These are phyloP conservation scores for Verticillium tricorpus DNA, from an alignment of 2,329 filamentous ascomycete genomes.

Conservation along the genomic window DNA sequence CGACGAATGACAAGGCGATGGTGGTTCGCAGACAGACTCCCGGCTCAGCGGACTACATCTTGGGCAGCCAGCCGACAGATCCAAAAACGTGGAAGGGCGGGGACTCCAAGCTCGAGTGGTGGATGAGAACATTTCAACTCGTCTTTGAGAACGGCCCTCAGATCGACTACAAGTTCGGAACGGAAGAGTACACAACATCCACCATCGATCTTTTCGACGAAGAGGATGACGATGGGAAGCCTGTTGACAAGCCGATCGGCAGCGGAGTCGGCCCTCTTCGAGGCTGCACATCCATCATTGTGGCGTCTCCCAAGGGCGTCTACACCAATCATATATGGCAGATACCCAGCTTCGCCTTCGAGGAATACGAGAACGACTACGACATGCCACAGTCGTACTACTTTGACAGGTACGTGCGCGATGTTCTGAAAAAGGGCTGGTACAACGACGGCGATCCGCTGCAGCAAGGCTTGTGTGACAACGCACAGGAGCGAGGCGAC, in stretches of 20 bases:
- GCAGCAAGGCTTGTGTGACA: background rate
- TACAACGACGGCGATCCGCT: background rate
- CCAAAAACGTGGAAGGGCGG: background rate
- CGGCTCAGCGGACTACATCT: background rate
- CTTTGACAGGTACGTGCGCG: slow-evolving; percentile 1
- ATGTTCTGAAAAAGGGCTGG: background rate
- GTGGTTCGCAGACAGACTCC: background rate
- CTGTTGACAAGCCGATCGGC: background rate
- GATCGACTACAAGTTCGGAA: background rate
- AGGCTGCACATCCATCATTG: slow-evolving; percentile 10
- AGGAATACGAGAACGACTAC: background rate
- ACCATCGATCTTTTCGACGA: background rate
- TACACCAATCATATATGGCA: slow-evolving; percentile 13
- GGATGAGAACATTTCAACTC: background rate
- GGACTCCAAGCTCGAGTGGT: background rate
- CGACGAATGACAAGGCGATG: background rate
- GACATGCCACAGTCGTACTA: slow-evolving; percentile 3
- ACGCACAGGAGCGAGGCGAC: background rate
- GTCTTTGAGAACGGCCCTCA: background rate
- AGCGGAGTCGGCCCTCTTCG: slow-evolving; percentile 11
- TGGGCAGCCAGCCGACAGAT: background rate
- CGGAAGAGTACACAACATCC: background rate
- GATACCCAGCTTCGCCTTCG: slow-evolving; percentile 3
- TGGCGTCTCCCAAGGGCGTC: slow-evolving; percentile 8
- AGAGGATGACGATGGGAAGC: background rate